These are phyloP conservation scores for Stereum hirsutum DNA, from an alignment of 1,284 basidiomycete species.

Conservation along the genomic window DNA sequence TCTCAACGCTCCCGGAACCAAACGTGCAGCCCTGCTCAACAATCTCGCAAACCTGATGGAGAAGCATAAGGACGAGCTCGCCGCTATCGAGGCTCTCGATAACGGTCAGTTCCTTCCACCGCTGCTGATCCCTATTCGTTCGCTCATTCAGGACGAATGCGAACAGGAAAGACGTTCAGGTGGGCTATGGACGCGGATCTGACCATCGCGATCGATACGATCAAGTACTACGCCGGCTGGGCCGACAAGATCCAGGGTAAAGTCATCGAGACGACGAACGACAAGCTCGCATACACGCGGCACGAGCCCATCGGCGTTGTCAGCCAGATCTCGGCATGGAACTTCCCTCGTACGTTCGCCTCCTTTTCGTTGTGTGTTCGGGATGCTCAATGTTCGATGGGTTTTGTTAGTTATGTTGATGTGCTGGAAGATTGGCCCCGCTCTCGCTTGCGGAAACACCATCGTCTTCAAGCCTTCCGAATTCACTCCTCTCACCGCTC, in stretches of 20 bases:
- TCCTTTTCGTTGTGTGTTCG: too few relatives aligned
- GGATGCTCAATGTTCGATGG: neutral
- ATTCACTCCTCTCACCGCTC: conserved; percentile 80
- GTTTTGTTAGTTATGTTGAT: conserved; percentile 59
- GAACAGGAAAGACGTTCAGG: conserved; percentile 57
- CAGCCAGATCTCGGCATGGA: conserved; percentile 82
- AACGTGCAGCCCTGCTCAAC: conserved; percentile 57
- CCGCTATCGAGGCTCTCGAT: conserved; percentile 72
- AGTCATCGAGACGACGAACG: conserved; percentile 67
- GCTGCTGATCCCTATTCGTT: neutral
- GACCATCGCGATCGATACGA: conserved; percentile 50
- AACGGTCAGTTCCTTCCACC: conserved; percentile 22
- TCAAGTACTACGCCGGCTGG: conserved; percentile 75
- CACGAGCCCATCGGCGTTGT: conserved; percentile 94
- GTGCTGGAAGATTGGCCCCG: conserved; percentile 79
- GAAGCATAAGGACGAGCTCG: conserved; percentile 59
- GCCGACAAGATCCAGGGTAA: conserved; percentile 86
- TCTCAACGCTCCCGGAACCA: conserved; percentile 48
- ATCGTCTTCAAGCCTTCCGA: conserved; percentile 88
- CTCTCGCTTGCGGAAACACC: conserved; percentile 78
- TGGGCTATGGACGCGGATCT: conserved; percentile 73
- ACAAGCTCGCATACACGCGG: conserved; percentile 71
- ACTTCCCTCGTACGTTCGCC: conserved; percentile 59
- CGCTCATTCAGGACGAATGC: neutral
- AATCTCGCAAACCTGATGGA: conserved; percentile 76